phyloP scores from a whole-genome alignment of 345 rosid species.

The Salix viminalis region DNA sequence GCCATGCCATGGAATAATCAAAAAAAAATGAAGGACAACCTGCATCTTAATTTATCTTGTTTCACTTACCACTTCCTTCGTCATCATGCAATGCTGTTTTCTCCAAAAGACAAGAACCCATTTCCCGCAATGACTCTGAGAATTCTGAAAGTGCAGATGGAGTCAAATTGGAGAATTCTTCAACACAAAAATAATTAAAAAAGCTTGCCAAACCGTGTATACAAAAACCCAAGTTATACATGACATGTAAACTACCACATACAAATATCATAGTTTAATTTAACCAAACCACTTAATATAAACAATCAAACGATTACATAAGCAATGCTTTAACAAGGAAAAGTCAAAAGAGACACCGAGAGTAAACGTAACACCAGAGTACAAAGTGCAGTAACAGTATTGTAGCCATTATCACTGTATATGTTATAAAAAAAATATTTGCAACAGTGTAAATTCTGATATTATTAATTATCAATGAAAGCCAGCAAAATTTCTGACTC shows the following conservation, averaged over 20 bases:
- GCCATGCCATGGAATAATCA: neutral
- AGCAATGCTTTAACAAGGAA: neutral
- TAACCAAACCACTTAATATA: neutral
- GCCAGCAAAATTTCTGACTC: neutral
- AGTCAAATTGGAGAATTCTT: neutral
- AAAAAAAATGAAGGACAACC: neutral
- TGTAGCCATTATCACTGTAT: neutral
- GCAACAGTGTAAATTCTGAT: neutral
- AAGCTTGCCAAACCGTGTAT: neutral
- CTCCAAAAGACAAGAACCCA: constrained; percentile 88
- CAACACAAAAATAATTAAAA: neutral
- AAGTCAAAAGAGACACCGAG: neutral
- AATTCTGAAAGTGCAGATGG: constrained; percentile 55
- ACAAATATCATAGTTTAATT: neutral
- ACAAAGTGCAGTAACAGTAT: neutral
- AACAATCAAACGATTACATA: neutral
- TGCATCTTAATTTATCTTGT: constrained; percentile 2
- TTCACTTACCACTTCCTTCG: constrained; percentile 62
- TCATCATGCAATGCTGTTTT: constrained; percentile 63
- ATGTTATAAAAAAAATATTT: neutral
- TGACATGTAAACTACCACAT: neutral
- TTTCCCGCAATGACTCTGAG: constrained; percentile 86
- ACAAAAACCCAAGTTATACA: neutral
- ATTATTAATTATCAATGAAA: neutral
- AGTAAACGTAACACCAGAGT: neutral